These are phyloP conservation scores for Dentipellis fragilis DNA, from an alignment of 768 basidiomycete genomes.

Conservation along the genomic window DNA sequence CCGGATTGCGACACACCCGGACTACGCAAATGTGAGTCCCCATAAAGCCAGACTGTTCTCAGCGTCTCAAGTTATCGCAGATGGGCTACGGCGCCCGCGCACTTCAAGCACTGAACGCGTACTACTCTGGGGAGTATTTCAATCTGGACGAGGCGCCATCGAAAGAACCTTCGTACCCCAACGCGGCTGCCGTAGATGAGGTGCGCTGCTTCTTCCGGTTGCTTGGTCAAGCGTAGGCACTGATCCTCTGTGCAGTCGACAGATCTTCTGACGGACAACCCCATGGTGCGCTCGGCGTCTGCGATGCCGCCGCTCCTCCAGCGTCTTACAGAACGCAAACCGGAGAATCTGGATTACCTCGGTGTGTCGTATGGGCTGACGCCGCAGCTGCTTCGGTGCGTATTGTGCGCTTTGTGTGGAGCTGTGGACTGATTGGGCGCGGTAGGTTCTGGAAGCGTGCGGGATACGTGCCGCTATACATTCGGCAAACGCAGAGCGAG, in stretches of 20 bases:
- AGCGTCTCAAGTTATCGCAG: slow-evolving; percentile 26
- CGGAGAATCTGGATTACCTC: slow-evolving; percentile 85
- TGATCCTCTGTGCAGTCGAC: slow-evolving; percentile 25
- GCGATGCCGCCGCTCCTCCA: slow-evolving; percentile 92
- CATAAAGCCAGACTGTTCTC: slow-evolving; percentile 5
- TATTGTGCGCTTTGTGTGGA: slow-evolving; percentile 19
- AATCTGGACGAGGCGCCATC: slow-evolving; percentile 63
- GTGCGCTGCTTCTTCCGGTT: slow-evolving; percentile 24
- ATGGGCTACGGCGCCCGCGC: slow-evolving; percentile 97
- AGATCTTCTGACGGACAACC: slow-evolving; percentile 67
- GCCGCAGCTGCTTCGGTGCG: slow-evolving; percentile 64
- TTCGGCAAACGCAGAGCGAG: slow-evolving; percentile 90
- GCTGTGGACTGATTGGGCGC: neutral
- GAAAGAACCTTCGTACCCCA: slow-evolving; percentile 49
- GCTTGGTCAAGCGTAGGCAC: neutral
- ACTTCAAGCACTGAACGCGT: slow-evolving; percentile 75
- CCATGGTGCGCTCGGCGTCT: slow-evolving; percentile 57
- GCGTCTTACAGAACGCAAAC: slow-evolving; percentile 80
- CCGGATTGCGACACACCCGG: slow-evolving; percentile 90
- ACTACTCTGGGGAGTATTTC: slow-evolving; percentile 89
- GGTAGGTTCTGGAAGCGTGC: slow-evolving; percentile 90
- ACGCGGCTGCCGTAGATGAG: slow-evolving; percentile 39
- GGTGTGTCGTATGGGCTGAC: slow-evolving; percentile 96
- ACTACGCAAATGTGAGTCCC: slow-evolving; percentile 71
- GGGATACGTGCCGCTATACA: slow-evolving; percentile 83